These are phyloP conservation scores for Geosmithia flava DNA, from an alignment of 2,329 filamentous ascomycete species.

Conservation along the genomic window DNA sequence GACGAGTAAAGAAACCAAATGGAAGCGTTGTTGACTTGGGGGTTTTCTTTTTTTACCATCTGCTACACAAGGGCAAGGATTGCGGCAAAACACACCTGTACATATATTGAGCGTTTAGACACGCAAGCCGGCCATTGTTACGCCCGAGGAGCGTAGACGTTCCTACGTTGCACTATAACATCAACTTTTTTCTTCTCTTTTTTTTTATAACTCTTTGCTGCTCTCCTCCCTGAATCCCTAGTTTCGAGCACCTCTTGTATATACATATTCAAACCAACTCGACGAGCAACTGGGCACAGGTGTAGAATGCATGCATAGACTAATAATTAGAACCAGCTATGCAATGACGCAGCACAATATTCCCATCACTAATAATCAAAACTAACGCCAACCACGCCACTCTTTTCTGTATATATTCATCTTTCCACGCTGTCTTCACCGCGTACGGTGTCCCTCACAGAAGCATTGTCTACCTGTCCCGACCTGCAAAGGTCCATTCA, in stretches of 20 bases:
- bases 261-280: not conserved
- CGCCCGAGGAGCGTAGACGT: not conserved
- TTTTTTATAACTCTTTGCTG: not conserved
- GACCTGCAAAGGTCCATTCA: slow-evolving; percentile 49
- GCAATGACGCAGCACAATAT: not conserved
- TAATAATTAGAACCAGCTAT: not conserved
- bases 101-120: slow-evolving; percentile 1
- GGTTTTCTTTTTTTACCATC: too few relatives aligned
- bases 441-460: not conserved
- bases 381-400: slow-evolving; percentile 8
- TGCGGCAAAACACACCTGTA: not conserved
- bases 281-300: not conserved
- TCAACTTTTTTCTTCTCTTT: not conserved
- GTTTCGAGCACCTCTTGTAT: not conserved
- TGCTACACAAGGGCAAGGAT: not conserved
- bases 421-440: not conserved
- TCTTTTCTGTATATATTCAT: not conserved
- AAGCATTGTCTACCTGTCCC: slow-evolving; percentile 34
- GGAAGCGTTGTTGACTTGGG: not conserved
- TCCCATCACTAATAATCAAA: not conserved
- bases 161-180: not conserved
- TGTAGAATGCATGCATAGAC: not conserved
- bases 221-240: not conserved
- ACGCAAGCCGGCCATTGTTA: not conserved
- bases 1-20: slow-evolving; percentile 26